Evolutionary conservation across 1,284 basidiomycete species (phyloP), one percentile per base, ranked within the genome.

Genomic region (Xerocomus amazonicus): DNA sequence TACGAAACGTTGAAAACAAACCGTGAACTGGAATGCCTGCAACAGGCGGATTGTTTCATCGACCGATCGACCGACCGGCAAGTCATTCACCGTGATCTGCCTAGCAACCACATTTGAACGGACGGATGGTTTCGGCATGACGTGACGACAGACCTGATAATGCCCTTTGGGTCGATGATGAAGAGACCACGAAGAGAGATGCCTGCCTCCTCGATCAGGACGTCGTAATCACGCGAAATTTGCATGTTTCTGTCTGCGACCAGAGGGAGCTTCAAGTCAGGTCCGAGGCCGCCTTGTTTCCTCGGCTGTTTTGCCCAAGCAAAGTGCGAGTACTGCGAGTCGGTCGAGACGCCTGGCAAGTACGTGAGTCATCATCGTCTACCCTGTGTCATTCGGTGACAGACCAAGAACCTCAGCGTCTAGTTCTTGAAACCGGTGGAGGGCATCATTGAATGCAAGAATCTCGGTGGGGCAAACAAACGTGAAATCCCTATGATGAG

Each of bases 401-500:
- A n/a, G 51, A 87, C 87, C 85, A 54, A 94, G 79, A 45, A 95
- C 84, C 47, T 76, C 75, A 39, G 89, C 84, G 69, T 84, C 81
- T 59, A 93, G 73, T 51, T 77, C 78, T 48, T 80, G 74, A 76
- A 95, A 92, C 58, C 80, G 74, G 40, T 79, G 66, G 42, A 94
- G 79, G 6, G 89, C 85, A 57, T 90, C 86, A 69, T 94, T 92
- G 79, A 93, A 95, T 1, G 92, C 92, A 40, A 94, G 81, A 65
- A 95, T 93, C 71, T 95, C 92, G 55, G 92, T 93, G 32, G 92
- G 92, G 75, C 92, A 93, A 60, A 94, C 91, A 62, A 93, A 90
- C 43, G 86, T 90, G 68, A 86, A 85, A 63, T 88, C 84, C 73
- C 83, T 85, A 56, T 39, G 42, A 12, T 1, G 4, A 41, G n/a